These are phyloP conservation scores for Dendrobium chrysotoxum DNA, from an alignment of 106 monocot genomes.

Conservation along the genomic window DNA sequence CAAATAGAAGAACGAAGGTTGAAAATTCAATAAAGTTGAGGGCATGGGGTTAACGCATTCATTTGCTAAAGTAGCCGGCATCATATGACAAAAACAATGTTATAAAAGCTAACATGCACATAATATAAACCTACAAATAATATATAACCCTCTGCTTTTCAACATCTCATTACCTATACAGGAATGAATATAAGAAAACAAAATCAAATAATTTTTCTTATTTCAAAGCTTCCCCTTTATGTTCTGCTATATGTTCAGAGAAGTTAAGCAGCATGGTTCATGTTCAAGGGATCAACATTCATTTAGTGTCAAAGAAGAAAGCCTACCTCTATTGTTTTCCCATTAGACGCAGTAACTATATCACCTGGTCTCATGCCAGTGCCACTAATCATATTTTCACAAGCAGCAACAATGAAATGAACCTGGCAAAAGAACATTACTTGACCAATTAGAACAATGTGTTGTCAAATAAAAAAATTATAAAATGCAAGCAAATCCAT, in stretches of 20 bases:
- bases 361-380: conserved; percentile 97
- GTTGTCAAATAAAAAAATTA: background rate
- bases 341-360: conserved; percentile 90
- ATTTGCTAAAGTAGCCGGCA: no score
- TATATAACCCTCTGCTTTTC: background rate
- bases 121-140: background rate
- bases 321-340: conserved; percentile 90
- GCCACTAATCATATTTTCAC: conserved; percentile 99
- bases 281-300: background rate
- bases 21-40: no score
- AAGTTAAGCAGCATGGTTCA: background rate
- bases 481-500: background rate
- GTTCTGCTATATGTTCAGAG: background rate
- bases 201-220: background rate
- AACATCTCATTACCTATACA: background rate
- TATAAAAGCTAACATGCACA: background rate
- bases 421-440: conserved; percentile 38
- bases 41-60: no score
- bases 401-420: conserved; percentile 96
- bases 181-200: background rate
- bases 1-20: no score
- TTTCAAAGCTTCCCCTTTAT: background rate
- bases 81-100: no score
- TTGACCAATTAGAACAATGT: background rate
- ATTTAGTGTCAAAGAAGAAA: conserved; percentile 2